Conservation (phyloP, 2,329 filamentous ascomycete genomes). For the Scedosporium apiospermum region DNA sequence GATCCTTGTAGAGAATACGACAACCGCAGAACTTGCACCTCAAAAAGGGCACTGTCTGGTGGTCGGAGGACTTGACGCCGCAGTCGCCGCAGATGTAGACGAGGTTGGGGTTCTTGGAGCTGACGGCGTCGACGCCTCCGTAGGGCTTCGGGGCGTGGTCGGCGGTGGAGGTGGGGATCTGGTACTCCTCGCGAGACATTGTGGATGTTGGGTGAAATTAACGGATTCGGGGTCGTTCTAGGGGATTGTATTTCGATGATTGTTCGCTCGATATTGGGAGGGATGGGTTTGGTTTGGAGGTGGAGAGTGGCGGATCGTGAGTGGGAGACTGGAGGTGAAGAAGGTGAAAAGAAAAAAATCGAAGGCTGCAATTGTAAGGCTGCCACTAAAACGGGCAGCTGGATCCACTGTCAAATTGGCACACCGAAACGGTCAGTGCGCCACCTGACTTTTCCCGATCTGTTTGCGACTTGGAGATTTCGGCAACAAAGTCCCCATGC, state of each 20-base stretch:
- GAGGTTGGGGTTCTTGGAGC: conserved; percentile 21
- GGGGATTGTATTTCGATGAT: neutral
- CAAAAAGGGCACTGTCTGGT: conserved; percentile 72
- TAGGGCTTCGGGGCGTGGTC: neutral
- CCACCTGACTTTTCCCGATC: too few species aligned
- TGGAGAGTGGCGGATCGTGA: too few species aligned
- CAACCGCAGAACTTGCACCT: conserved; percentile 93
- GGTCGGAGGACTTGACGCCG: conserved; percentile 36
- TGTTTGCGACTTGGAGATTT: too few species aligned
- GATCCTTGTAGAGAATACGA: conserved; percentile 92
- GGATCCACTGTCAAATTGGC: neutral
- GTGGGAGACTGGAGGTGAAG: too few species aligned
- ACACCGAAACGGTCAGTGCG: neutral
- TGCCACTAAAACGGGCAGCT: too few species aligned
- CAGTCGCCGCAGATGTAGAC: conserved; percentile 36
- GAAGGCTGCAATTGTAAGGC: too few species aligned
- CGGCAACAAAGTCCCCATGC: too few species aligned
- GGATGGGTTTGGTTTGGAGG: too few species aligned
- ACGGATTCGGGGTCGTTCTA: neutral
- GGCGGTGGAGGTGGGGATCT: conserved; percentile 48
- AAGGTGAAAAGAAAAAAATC: too few species aligned
- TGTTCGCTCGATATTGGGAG: too few species aligned
- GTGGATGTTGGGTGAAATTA: neutral
- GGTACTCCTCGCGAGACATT: conserved; percentile 69
- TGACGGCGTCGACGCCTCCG: conserved; percentile 23